Evolutionary conservation across 106 monocot species (phyloP), one percentile per base, ranked within the genome.

Genomic region (Dioscorea alata): DNA sequence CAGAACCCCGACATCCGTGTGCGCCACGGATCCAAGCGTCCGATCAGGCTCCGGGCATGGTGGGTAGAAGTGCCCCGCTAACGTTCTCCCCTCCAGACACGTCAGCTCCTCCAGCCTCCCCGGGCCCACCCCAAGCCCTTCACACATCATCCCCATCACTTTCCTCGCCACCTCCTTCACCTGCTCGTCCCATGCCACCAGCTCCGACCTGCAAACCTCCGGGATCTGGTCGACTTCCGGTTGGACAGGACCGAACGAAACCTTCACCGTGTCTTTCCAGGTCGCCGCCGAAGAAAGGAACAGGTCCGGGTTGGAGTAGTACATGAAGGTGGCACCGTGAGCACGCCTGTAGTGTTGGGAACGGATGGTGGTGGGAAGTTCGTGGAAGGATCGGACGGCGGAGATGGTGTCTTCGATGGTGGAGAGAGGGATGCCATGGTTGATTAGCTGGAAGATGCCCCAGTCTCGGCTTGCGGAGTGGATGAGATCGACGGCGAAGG

Each of bases 361-460:
- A 12, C 61, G 61, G 32, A 62, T 31, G 32, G 61, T 32, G 32
- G 61, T 4, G 61, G 42, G 54, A 13, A 54, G 54, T 3, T 54
- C 54, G 54, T 54, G 18, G 64, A 28, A 28, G 28, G 28, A 28
- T 28, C 28, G 28, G 2, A 28, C 28, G 28, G 28, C 28, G 28
- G 28, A 76, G 62, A 63, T 69, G 52, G 9, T 42, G 42, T 6
- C 5, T 1, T 42, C 12, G 65, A 71, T 10, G 66, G 71, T 14
- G 17, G 49, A 13, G 31, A 60, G 31, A 57, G 58, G 77, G 59
- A 71, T 23, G 49, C 71, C 77, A 50, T 78, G 77, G 71, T 78
- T 78, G 71, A 19, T 35, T 59, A 71, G 21, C 50, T 66, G 77
- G 66, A 78, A 78, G 77, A 71, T 71, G 59, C 71, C 77, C 66